Evolutionary conservation across 2,329 filamentous ascomycete genomes (phyloP).

Genomic region (Aspergillus thermomutatus): DNA sequence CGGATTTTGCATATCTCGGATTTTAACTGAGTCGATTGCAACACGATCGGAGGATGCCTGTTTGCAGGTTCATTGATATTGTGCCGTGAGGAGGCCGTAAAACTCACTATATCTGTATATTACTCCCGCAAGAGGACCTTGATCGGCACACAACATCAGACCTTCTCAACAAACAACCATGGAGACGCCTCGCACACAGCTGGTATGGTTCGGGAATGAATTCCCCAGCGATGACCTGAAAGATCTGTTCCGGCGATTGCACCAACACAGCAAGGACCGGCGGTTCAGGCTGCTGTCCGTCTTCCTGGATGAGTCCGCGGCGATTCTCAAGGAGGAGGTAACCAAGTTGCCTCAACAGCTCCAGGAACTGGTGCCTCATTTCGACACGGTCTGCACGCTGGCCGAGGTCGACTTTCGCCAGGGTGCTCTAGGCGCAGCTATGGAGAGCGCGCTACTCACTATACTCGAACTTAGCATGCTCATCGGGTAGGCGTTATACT

Average conservation of each 20-base stretch:
- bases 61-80: no score
- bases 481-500: conserved; percentile 40
- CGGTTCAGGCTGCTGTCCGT: conserved; percentile 34
- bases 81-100: no score
- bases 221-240: conserved; percentile 47
- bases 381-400: conserved; percentile 12
- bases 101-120: no score
- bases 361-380: conserved; percentile 16
- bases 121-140: no score
- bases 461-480: conserved; percentile 40
- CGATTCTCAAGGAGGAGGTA: conserved; percentile 41
- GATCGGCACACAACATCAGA: no score
- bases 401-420: conserved; percentile 31
- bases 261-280: conserved; percentile 40
- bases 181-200: neutral
- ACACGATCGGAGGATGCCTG: no score
- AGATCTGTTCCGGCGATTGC: conserved; percentile 40
- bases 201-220: conserved; percentile 49
- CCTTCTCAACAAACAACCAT: no score
- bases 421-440: conserved; percentile 41
- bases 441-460: conserved; percentile 46
- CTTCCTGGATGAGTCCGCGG: conserved; percentile 43
- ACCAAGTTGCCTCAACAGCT: conserved; percentile 15
- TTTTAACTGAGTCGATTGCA: no score
- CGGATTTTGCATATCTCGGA: no score